Evolutionary conservation across 192 early-diverging fungal genomes (phyloP).

Genomic region (Coemansia sp.): DNA sequence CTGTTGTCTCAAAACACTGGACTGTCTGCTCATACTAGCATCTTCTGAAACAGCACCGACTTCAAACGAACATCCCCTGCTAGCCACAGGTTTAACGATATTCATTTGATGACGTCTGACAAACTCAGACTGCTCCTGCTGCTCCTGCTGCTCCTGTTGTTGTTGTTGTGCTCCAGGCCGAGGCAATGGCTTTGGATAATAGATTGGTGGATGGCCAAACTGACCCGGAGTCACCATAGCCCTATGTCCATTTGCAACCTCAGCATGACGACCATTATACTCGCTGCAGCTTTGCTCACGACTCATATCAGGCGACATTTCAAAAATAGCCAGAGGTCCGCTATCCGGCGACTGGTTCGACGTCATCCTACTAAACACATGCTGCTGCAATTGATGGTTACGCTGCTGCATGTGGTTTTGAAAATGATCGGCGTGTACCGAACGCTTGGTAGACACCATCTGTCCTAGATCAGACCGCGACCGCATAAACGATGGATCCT

Average conservation of each 20-base stretch:
- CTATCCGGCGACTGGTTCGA: conserved; percentile 3
- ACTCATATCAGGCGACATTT: conserved; percentile 14
- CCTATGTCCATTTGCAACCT: not conserved
- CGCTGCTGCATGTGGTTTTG: conserved; percentile 4
- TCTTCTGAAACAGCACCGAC: conserved; percentile 19
- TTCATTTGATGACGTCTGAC: not conserved
- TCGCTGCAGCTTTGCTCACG: not conserved
- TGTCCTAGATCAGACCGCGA: conserved; percentile 52
- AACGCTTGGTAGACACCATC: conserved; percentile 35
- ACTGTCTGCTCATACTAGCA: conserved; percentile 14
- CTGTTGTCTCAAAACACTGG: conserved; percentile 9
- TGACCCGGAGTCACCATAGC: not conserved
- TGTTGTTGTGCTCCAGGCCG: conserved; percentile 29
- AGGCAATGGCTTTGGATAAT: conserved; percentile 42
- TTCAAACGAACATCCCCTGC: conserved; percentile 11
- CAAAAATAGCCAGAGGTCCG: conserved; percentile 9
- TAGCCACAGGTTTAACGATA: not conserved
- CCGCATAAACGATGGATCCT: conserved; percentile 53
- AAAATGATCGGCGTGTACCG: conserved; percentile 13
- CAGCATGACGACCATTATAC: not conserved
- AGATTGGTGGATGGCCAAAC: conserved; percentile 21
- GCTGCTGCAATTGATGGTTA: conserved; percentile 9
- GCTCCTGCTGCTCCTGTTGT: not conserved
- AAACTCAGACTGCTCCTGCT: conserved; percentile 10
- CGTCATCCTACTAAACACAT: conserved; percentile 1